Conservation (phyloP, 2,329 filamentous ascomycete genomes). For the Fusarium graminum region DNA sequence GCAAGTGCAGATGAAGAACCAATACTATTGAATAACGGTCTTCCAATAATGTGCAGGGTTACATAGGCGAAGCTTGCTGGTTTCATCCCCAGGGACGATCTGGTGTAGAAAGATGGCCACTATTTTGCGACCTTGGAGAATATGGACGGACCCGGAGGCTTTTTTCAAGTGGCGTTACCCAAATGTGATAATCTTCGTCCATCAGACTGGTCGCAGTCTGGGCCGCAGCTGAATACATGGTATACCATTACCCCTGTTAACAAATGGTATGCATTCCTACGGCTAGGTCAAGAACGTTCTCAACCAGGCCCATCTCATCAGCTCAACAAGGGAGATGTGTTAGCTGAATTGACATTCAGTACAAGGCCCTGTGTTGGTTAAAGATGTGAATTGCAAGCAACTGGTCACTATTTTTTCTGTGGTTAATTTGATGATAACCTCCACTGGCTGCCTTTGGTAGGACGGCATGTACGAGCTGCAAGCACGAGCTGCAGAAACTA, state of each 20-base stretch:
- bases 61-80: conserved; percentile 18
- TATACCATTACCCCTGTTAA: conserved; percentile 27
- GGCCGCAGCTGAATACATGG: conserved; percentile 43
- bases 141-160: conserved; percentile 21
- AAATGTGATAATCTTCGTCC: conserved; percentile 36
- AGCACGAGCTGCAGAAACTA: conserved; percentile 25
- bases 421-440: conserved; percentile 7
- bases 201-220: conserved; percentile 45
- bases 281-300: conserved; percentile 32
- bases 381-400: conserved; percentile 14
- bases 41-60: conserved; percentile 8
- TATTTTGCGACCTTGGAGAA: conserved; percentile 20
- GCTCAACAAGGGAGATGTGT: conserved; percentile 31
- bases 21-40: background rate
- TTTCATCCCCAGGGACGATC: conserved; percentile 19
- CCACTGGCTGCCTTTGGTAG: conserved; percentile 23
- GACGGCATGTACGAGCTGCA: conserved; percentile 46
- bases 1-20: background rate
- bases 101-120: conserved; percentile 23
- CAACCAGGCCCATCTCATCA: conserved; percentile 30
- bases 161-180: conserved; percentile 41
- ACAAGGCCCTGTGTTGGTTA: conserved; percentile 12
- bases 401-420: conserved; percentile 15
- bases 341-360: conserved; percentile 23
- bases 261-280: conserved; percentile 28